Base-by-base conservation (phyloP, 495 filamentous ascomycete genomes). In the Xylaria acuta region DNA sequence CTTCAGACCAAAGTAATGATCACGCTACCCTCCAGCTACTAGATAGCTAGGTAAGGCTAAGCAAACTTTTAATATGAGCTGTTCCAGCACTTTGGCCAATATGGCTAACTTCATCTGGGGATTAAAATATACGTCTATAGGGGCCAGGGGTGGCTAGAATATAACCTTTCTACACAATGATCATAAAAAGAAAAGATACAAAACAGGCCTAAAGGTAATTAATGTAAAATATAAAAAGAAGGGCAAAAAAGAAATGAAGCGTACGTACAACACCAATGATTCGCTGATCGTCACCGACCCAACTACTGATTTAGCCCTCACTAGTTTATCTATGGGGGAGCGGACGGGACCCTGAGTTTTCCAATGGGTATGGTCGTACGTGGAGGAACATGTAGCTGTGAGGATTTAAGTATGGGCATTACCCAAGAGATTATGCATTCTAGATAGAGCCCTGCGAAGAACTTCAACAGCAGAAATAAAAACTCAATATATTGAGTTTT, bases 271-370 rank as follows among this genome's bases (percentile, higher is more conserved):
- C 79, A 82, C 76, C 74, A 43, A 71, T 79, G 64, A 76, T 81
- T 82, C 79, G 76, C 80, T 75, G 76, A 73, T 84, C 74, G 75
- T 82, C 82, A 82, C 77, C 82, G 74, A 83, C 80, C 77, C 75
- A 77, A 82, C 75, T 81, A 81, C 82, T 82, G 74, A 72, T 81
- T 76, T 51, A 71, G 54, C 75, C 25, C 62, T 76, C 62, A 64
- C 67, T 67, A 36, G 74, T 71, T 80, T 77, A 75, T 74, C 73
- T 77, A 81, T 71, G 80, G 79, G 72, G 80, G 79, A 83, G 77
- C 82, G 78, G 77, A 83, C 80, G 80, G 82, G 80, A 80, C 79
- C 74, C 77, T 76, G 75, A 78, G 75, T 80, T 75, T 63, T 82
- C 79, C 69, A 74, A 60, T 73, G 59, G 70, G 38, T 82, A 76